phyloP scores from a whole-genome alignment of 495 filamentous ascomycete genomes.

The Penicillium cosmopolitanum region DNA sequence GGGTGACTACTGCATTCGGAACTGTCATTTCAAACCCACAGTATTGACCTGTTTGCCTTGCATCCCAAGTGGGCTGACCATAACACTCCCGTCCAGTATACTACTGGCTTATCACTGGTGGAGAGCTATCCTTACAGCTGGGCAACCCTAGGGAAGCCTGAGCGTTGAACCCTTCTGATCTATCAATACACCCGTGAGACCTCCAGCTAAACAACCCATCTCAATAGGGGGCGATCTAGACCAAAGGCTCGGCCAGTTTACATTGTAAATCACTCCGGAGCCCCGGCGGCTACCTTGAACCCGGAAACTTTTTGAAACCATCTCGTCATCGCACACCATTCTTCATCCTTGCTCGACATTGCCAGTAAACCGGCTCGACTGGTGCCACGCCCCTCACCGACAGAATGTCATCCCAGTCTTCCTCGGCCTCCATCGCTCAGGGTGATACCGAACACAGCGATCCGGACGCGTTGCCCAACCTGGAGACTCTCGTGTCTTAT shows the following conservation, averaged over 20 bases:
- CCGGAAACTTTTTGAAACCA: slow-evolving; percentile 4
- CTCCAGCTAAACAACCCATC: background rate
- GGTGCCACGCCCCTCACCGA: background rate
- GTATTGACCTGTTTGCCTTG: background rate
- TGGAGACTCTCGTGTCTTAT: slow-evolving; percentile 78
- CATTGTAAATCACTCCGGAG: background rate
- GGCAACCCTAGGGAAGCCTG: background rate
- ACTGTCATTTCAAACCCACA: background rate
- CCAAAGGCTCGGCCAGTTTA: background rate
- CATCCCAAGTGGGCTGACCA: background rate
- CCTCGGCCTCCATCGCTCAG: slow-evolving; percentile 25
- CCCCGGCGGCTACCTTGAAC: background rate
- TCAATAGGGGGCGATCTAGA: slow-evolving; percentile 3
- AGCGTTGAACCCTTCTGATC: background rate
- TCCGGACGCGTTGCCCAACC: slow-evolving; percentile 36
- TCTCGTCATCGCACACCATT: slow-evolving; percentile 8
- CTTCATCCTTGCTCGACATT: slow-evolving; percentile 1
- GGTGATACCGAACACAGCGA: slow-evolving; percentile 17
- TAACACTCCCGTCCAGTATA: background rate
- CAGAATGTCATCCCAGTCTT: slow-evolving; percentile 41
- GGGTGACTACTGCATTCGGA: background rate
- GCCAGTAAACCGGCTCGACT: background rate
- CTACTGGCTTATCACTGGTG: background rate
- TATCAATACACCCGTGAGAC: background rate
- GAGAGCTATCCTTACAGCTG: background rate